A percentile compares a stretch with the other conserved stretches of the same genome.
These are phyloP conservation scores for Mortierella sp. DNA, from an alignment of 371 early-diverging fungal genomes.

Conservation along the genomic window DNA sequence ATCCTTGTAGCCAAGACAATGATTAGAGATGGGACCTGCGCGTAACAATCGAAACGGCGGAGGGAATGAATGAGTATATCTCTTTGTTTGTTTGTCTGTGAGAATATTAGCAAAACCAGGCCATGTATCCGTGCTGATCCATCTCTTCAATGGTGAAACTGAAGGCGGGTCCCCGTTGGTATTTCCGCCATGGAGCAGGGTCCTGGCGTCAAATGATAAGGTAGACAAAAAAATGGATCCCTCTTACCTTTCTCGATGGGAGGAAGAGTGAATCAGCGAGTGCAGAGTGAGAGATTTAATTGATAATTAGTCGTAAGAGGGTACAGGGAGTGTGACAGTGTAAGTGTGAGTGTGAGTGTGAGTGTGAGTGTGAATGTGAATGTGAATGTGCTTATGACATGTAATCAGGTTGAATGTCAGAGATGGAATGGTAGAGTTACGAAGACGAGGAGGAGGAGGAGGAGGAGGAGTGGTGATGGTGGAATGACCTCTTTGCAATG, in stretches of 20 bases:
- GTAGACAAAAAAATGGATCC: no score
- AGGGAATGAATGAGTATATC: neutral
- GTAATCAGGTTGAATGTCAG: no score
- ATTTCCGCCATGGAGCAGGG: no score
- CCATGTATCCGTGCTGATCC: no score
- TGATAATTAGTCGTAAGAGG: no score
- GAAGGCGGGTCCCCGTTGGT: no score
- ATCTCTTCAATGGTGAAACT: no score
- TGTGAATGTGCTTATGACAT: neutral
- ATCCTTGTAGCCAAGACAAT: neutral
- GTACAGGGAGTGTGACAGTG: neutral
- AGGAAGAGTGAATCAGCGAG: no score
- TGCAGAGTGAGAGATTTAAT: no score
- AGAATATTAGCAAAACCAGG: no score
- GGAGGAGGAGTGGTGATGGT: neutral
- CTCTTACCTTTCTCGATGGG: no score
- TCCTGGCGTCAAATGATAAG: no score
- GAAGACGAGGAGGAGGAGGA: neutral
- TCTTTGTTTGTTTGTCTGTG: neutral
- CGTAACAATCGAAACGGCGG: neutral
- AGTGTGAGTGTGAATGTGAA: neutral
- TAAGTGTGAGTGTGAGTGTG: neutral
- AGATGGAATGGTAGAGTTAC: neutral
- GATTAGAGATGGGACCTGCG: neutral
- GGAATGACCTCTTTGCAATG: constrained; percentile 31